Evolutionary conservation across 768 basidiomycete genomes (phyloP), one percentile per base, ranked within the genome.

Genomic region (Trametes punicea): DNA sequence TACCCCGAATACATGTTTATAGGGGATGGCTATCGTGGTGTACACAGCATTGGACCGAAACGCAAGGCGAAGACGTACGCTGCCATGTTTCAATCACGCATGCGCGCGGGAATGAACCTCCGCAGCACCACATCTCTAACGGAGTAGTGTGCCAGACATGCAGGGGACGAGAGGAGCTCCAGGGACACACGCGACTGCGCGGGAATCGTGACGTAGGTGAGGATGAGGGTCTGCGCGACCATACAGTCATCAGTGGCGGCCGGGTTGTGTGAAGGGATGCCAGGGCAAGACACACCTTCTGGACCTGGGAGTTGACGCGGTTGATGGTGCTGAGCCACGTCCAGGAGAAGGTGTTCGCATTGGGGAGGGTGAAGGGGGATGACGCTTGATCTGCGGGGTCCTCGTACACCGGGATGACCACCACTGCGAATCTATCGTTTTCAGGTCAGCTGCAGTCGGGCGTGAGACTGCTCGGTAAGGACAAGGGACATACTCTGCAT

Each of bases 281-380:
- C 47, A 31, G 18, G 39, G 33, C 7, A 16, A 23, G 26, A 38
- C 16, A 55, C 21, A 92, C 96, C 83, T 99, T 99, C 73, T 94
- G 93, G 4, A 98, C 96, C 68, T 97, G 93, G 0, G 92, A 86
- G 69, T 96, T 98, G 11, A 98, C 96, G 33, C 97, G 84, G 68
- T 97, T 98, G 59, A 99, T 82, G 1, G 97, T 99, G 71, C 92
- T 93, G 26, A 99, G 80, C 95, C 94, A 98, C 11, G 90, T 81
- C 97, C 97, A 99, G 9, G 86, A 76, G 65, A 91, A 90, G 2
- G 90, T 89, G 18, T 80, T 73, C 2, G 81, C 71, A 51, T 91
- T 89, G 56, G 81, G 80, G 2, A 90, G 74, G 21, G 78, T 70
- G 62, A 87, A 82, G 0, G 83, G 80, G 3, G 89, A 93, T 0